Evolutionary conservation across 306 rosid genomes (phyloP), one percentile per base, ranked within the genome.

Genomic region (Hippophae rhamnoides): DNA sequence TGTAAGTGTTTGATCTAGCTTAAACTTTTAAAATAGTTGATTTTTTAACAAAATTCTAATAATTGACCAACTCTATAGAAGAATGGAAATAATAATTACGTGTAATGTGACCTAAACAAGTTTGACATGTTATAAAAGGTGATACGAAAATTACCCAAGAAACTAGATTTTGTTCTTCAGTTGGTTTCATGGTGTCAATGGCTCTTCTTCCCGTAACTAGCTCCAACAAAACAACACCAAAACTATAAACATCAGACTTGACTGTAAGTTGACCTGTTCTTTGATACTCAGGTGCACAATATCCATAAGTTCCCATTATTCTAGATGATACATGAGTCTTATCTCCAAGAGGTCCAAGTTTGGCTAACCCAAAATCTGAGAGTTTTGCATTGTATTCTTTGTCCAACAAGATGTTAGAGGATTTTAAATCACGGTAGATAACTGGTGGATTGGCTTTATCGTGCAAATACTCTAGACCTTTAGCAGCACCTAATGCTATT

Each of bases 381-480:
- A 90, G 76, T 62, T 85, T 90, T 51, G 95, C 89, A 54, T 78
- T 76, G 9, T 53, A 54, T 5, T 79, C 84, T 12, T 79, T 76
- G 44, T 83, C 98, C 11, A 87, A 48, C 79, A 90, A 73, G 61
- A 90, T 79, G 58, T 87, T 87, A 0, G 98, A 67, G 11, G 95
- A 65, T 56, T 83, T 90, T 56, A 90, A 60, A 68, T 90, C 95
- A 7, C 95, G 47, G 57, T 74, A 85, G 72, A 90, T 78, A 43
- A 90, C 72, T 1, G 96, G 84, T 8, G 98, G 96, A 43, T 79
- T 73, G 7, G 92, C 92, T 60, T 59, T 78, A 57, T 85, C 92
- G 23, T 90, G 98, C 87, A 90, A 76, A 74, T 90, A 87, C 83
- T 90, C 89, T 61, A 90, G 57, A 18, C 92, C 98, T 63, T 69